These are phyloP conservation scores for Botrytis elliptica DNA, from an alignment of 2,329 filamentous ascomycete genomes.

Conservation along the genomic window DNA sequence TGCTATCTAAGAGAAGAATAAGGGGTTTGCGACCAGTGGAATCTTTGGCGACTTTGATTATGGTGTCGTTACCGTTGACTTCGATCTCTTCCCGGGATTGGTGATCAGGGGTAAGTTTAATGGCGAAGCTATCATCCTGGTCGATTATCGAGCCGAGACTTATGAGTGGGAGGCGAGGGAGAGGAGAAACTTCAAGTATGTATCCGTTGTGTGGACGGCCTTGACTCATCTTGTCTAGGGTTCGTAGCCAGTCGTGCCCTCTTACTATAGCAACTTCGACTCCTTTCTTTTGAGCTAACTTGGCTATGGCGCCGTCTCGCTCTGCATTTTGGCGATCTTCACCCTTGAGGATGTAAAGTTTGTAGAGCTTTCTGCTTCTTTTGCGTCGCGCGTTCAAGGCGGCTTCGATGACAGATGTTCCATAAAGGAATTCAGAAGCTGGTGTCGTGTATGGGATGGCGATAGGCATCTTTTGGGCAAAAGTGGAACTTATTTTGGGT, in stretches of 20 bases:
- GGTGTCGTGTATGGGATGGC: constrained; percentile 73
- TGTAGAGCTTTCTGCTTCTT: constrained; percentile 72
- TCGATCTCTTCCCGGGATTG: constrained; percentile 72
- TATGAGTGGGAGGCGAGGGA: constrained; percentile 69
- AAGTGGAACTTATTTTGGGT: constrained; percentile 14
- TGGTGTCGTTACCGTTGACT: constrained; percentile 67
- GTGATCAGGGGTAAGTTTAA: constrained; percentile 58
- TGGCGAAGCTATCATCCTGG: constrained; percentile 45
- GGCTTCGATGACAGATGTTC: constrained; percentile 74
- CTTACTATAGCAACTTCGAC: constrained; percentile 59
- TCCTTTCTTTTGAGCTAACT: constrained; percentile 48
- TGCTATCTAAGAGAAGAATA: constrained; percentile 70
- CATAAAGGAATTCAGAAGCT: constrained; percentile 89
- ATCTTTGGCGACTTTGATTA: constrained; percentile 42
- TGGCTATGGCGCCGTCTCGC: constrained; percentile 46
- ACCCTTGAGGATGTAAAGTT: constrained; percentile 72
- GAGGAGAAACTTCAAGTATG: constrained; percentile 79
- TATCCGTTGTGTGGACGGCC: constrained; percentile 87
- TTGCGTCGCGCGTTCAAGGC: constrained; percentile 60
- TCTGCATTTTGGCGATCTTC: constrained; percentile 52
- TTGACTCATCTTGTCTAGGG: constrained; percentile 80
- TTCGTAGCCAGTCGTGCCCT: constrained; percentile 56
- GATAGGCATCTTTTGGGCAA: constrained; percentile 35
- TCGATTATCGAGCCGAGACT: constrained; percentile 46
- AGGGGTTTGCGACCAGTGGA: constrained; percentile 59